Base-by-base conservation (phyloP, 2,329 filamentous ascomycete species). In the Hymenoscyphus infarciens region DNA sequence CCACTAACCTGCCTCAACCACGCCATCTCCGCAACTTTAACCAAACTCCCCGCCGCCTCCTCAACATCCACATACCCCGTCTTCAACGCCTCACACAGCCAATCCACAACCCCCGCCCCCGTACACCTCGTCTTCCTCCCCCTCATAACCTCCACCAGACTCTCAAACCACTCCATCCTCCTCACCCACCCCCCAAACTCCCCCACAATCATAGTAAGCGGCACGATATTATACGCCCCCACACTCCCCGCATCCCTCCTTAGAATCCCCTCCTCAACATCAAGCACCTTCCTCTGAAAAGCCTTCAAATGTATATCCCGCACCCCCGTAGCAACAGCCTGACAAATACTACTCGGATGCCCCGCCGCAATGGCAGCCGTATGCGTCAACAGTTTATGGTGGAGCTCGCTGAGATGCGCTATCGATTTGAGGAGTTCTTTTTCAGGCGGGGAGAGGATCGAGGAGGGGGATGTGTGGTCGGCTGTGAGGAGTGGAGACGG, bases 151-250 rank as follows among this genome's bases (percentile, higher is more conserved):
- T 84, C 82, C 38, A 85, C 83, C 56, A 93, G 78, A 35, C 86
- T 82, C 87, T 89, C 91, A 22, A 97, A 81, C 92, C 94, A 98
- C 70, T 93, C 88, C 80, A 98, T 84, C 39, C 87, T 82, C 69
- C 91, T 84, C 56, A 84, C 89, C 94, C 94, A 98, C 53, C 85
- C 88, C n/a, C 89, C 87, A 71, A 98, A 97, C 72, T 95, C 89
- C 5, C 83, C 84, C 31, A 96, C 87, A 22, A 98, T 83, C 1
- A 88, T 88, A 57, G 95, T 96, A 69, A 99, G 77, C 2, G 95
- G 94, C 25, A 98, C 94, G 66, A 97, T 96, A 65, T 94, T 89
- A 74, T 97, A 97, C 0, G 91, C 94, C 52, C 94, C 94, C 1
- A 98, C 94, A 63, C 91, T 85, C 6, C 81, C 84, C 1, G 92